Percentiles rank a stretch among this genome's conserved stretches.
Conservation (phyloP, 805 yeast genomes). For the Candida ascalaphidarum region DNA sequence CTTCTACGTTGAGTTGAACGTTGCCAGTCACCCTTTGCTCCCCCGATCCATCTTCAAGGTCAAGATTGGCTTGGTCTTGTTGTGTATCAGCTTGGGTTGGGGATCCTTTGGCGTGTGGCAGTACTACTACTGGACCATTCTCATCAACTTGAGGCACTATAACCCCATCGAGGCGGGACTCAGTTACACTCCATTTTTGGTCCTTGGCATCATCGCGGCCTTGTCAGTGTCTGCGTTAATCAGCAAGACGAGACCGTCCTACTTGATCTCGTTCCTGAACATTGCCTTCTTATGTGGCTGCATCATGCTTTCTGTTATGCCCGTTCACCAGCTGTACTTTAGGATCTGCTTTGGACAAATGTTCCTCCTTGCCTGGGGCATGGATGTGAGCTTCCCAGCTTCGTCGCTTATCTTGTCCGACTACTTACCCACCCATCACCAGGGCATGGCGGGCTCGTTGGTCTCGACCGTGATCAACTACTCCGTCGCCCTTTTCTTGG, state of each 20-base stretch:
- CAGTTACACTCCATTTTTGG: conserved; percentile 39
- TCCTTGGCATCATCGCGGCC: conserved; percentile 52
- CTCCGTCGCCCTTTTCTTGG: conserved; percentile 61
- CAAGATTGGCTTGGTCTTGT: conserved; percentile 40
- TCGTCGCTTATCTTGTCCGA: conserved; percentile 57
- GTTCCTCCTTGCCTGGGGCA: conserved; percentile 56
- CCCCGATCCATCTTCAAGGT: conserved; percentile 41
- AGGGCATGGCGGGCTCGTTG: conserved; percentile 73
- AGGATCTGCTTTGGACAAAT: conserved; percentile 47
- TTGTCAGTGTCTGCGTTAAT: conserved; percentile 41
- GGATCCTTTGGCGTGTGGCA: conserved; percentile 70
- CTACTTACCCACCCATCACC: conserved; percentile 51
- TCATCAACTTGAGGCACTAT: conserved; percentile 42
- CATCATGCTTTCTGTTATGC: conserved; percentile 45
- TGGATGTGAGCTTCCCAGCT: conserved; percentile 76
- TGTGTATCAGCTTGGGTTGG: conserved; percentile 59
- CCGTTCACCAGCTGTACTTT: conserved; percentile 54
- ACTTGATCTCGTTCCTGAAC: conserved; percentile 42
- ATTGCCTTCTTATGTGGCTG: conserved; percentile 48
- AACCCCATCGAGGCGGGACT: conserved; percentile 21
- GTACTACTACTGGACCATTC: conserved; percentile 50
- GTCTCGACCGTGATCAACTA: conserved; percentile 66
- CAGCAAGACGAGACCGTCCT: conserved; percentile 38
- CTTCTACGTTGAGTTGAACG: conserved; percentile 37
- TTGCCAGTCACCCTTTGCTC: conserved; percentile 41